Conservation (phyloP, 768 basidiomycete genomes). For the Macrolepiota dolichaula region DNA sequence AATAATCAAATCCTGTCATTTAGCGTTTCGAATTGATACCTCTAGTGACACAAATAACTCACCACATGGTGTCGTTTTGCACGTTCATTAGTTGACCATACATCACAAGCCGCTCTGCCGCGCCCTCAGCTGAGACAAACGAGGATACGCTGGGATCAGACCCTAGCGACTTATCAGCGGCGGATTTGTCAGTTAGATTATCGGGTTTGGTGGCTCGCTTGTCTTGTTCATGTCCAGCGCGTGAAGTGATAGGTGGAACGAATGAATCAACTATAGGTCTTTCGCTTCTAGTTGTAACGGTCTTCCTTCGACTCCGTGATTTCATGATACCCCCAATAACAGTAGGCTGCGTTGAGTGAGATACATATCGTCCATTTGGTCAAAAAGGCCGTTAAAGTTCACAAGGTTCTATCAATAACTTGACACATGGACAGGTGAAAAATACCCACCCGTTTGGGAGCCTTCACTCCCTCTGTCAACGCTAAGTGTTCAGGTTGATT, state of each 20-base stretch:
- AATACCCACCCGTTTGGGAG: background rate
- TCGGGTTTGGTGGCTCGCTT: constrained; percentile 11
- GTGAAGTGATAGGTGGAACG: constrained; percentile 9
- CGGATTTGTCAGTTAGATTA: constrained; percentile 15
- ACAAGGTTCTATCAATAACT: constrained; percentile 17
- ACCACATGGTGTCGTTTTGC: constrained; percentile 32
- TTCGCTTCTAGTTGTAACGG: background rate
- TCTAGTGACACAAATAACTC: constrained; percentile 21
- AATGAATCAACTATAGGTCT: background rate
- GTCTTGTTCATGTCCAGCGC: constrained; percentile 11
- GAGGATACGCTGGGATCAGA: constrained; percentile 26
- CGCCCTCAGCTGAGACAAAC: constrained; percentile 26
- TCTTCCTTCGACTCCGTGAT: constrained; percentile 9
- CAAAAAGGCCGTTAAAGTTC: background rate
- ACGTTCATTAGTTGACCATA: constrained; percentile 40
- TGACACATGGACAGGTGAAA: background rate
- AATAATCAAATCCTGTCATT: constrained; percentile 12
- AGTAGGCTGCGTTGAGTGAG: background rate
- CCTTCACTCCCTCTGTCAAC: background rate
- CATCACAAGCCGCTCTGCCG: constrained; percentile 46
- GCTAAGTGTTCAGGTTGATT: background rate
- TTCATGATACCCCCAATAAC: constrained; percentile 8
- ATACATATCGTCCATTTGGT: background rate
- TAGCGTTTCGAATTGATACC: background rate
- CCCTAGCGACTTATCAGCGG: constrained; percentile 13